A percentile compares a stretch with the other conserved stretches of the same genome.
Evolutionary conservation across 2,329 filamentous ascomycete species (phyloP).

Genomic region (Pestalotiopsis sp.): DNA sequence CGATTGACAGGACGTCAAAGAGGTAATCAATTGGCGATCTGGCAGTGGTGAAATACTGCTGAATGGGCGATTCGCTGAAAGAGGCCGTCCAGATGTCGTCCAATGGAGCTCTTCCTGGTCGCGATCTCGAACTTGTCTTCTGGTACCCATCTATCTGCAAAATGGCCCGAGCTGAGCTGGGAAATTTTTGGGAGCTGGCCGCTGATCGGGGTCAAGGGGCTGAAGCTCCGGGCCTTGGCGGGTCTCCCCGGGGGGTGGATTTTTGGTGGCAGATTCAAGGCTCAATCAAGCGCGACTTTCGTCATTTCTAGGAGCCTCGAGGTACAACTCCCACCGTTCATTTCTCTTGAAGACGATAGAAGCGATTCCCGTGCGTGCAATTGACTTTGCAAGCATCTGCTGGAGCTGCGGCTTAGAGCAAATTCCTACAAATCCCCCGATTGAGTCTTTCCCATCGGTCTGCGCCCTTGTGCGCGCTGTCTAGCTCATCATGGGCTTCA

Average conservation of each 20-base stretch:
- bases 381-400: background rate
- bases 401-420: background rate
- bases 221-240: conserved; percentile 2
- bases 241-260: conserved; percentile 4
- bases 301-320: conserved; percentile 21
- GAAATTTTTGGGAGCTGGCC: conserved; percentile 10
- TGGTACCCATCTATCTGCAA: background rate
- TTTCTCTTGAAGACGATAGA: background rate
- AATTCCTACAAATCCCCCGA: conserved; percentile 15
- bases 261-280: background rate
- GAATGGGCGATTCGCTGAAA: background rate
- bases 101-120: background rate
- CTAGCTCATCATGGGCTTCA: conserved; percentile 66
- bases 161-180: conserved; percentile 10
- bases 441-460: conserved; percentile 22
- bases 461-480: conserved; percentile 29
- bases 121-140: background rate
- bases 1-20: background rate
- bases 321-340: background rate
- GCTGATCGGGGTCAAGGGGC: background rate
- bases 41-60: background rate
- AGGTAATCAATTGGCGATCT: background rate
- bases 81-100: background rate
- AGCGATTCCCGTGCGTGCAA: background rate
- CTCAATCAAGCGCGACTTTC: conserved; percentile 23